Evolutionary conservation across 257 asterid genomes (phyloP).

Genomic region (Gentiana macrophylla): DNA sequence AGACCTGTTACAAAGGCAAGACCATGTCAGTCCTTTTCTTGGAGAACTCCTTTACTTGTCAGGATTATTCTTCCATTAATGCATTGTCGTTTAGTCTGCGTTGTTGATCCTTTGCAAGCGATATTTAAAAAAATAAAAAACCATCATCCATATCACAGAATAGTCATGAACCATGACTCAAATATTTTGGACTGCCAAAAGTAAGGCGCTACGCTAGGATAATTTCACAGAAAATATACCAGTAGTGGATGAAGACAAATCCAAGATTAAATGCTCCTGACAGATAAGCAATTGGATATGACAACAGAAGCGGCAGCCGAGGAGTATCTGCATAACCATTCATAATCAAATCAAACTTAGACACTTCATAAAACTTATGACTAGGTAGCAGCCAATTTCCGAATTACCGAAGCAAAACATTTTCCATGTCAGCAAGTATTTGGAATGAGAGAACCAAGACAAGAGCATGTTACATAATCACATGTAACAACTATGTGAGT

Average conservation of each 20-base stretch:
- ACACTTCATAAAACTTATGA: conserved; percentile 18
- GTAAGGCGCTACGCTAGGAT: neutral
- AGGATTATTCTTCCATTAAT: too few relatives aligned
- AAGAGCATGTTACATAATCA: too few relatives aligned
- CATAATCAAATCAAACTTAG: conserved; percentile 12
- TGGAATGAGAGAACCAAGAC: too few relatives aligned
- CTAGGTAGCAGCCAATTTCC: conserved; percentile 17
- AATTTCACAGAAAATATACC: conserved; percentile 33
- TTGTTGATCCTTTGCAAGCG: too few relatives aligned
- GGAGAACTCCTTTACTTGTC: neutral
- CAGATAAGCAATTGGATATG: conserved; percentile 63
- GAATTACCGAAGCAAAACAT: conserved; percentile 17
- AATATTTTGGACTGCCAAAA: neutral
- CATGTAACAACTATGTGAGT: too few relatives aligned
- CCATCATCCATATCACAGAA: conserved; percentile 1
- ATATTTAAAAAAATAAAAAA: neutral
- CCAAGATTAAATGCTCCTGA: conserved; percentile 92
- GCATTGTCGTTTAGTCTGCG: too few relatives aligned
- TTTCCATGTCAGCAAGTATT: too few relatives aligned
- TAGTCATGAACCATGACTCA: neutral
- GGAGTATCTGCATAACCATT: conserved; percentile 60
- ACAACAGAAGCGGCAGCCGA: conserved; percentile 64
- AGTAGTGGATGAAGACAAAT: conserved; percentile 84
- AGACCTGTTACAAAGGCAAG: conserved; percentile 28
- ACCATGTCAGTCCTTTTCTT: conserved; percentile 2